phyloP scores from a whole-genome alignment of 2,329 filamentous ascomycete species.

The Venturia aucupariae region DNA sequence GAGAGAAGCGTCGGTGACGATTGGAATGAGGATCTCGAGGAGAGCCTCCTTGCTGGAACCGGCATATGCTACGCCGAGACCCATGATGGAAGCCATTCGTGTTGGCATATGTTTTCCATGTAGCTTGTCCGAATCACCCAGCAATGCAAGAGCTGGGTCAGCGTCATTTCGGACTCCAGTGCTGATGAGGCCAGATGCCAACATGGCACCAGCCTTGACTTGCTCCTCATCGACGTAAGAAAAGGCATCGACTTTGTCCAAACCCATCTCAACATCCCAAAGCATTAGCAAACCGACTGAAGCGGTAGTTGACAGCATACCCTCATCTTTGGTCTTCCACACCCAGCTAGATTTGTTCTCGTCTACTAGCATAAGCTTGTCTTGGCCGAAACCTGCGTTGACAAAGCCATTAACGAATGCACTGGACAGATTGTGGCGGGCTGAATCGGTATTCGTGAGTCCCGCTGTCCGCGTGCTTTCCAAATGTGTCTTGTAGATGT shows the following conservation, averaged over 20 bases:
- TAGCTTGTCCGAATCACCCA: slow-evolving; percentile 72
- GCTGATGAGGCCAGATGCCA: slow-evolving; percentile 93
- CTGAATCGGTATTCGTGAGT: slow-evolving; percentile 90
- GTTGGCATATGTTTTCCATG: slow-evolving; percentile 69
- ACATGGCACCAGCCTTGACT: slow-evolving; percentile 82
- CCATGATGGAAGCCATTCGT: slow-evolving; percentile 84
- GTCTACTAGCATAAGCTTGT: slow-evolving; percentile 95
- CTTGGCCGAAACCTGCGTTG: slow-evolving; percentile 88
- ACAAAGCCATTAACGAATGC: slow-evolving; percentile 96
- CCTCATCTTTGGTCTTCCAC: slow-evolving; percentile 98
- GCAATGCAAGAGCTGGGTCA: slow-evolving; percentile 79
- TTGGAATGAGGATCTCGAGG: slow-evolving; percentile 74
- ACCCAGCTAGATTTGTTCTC: slow-evolving; percentile 83
- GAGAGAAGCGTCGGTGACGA: slow-evolving; percentile 72
- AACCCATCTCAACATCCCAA: slow-evolving; percentile 86
- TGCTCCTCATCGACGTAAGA: slow-evolving; percentile 75
- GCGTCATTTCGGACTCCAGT: slow-evolving; percentile 83
- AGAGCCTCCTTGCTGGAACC: slow-evolving; percentile 87
- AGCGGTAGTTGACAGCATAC: slow-evolving; percentile 92
- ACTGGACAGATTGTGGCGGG: slow-evolving; percentile 88
- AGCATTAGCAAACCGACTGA: slow-evolving; percentile 85
- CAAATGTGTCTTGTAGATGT: slow-evolving; percentile 98
- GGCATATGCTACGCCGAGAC: slow-evolving; percentile 86
- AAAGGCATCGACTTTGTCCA: slow-evolving; percentile 92
- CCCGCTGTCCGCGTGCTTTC: slow-evolving; percentile 90